Percentiles rank a stretch among this genome's conserved stretches.
phyloP scores from a whole-genome alignment of 2,329 filamentous ascomycete genomes.

The Thielaviopsis euricoi region DNA sequence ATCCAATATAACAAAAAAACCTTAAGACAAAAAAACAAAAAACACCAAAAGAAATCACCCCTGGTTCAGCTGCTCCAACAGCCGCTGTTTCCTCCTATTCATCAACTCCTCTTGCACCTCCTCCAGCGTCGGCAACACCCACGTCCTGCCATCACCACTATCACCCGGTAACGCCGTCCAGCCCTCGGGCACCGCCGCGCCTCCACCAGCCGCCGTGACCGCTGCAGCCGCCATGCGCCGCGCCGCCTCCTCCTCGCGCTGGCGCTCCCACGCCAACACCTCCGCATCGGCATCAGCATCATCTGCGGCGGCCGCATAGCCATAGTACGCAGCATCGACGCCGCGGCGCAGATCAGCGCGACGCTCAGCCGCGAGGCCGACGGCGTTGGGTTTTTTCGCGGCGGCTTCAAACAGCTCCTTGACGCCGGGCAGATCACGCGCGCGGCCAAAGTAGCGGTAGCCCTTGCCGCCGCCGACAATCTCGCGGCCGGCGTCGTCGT shows the following conservation, averaged over 20 bases:
- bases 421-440: slow-evolving; percentile 78
- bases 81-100: slow-evolving; percentile 63
- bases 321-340: slow-evolving; percentile 91
- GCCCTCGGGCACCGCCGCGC: slow-evolving; percentile 26
- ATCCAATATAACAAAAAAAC: too few species aligned
- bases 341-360: slow-evolving; percentile 49
- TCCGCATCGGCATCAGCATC: slow-evolving; percentile 74
- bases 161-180: slow-evolving; percentile 87
- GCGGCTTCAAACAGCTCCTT: slow-evolving; percentile 90
- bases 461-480: slow-evolving; percentile 67
- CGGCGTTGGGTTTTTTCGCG: slow-evolving; percentile 34
- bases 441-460: slow-evolving; percentile 87
- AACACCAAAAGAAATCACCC: background rate
- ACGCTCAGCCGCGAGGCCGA: slow-evolving; percentile 47
- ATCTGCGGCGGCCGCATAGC: slow-evolving; percentile 78
- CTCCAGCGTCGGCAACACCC: slow-evolving; percentile 71
- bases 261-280: slow-evolving; percentile 62
- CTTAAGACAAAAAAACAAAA: background rate
- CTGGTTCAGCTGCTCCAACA: slow-evolving; percentile 60
- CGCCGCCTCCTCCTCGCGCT: slow-evolving; percentile 68
- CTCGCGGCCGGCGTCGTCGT: slow-evolving; percentile 57
- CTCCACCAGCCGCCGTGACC: slow-evolving; percentile 17
- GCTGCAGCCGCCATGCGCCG: slow-evolving; percentile 48
- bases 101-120: slow-evolving; percentile 92
- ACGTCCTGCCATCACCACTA: slow-evolving; percentile 61